Conservation (phyloP, 345 rosid species). For the Euphorbia pulcherrima region DNA sequence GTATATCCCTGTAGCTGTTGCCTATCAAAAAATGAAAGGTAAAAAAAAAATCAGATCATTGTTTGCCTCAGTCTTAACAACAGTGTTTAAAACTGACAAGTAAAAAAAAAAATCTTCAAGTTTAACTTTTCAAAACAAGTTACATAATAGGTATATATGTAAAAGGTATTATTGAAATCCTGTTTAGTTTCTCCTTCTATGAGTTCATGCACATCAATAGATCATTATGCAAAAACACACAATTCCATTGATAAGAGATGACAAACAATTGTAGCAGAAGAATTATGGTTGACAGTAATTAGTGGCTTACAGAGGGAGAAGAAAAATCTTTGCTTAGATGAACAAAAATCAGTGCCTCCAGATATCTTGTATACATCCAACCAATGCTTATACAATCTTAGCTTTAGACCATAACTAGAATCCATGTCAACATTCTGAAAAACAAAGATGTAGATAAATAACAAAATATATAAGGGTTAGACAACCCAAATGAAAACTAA, state of each 20-base stretch:
- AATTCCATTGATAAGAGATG: constrained; percentile 5
- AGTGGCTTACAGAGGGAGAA: constrained; percentile 72
- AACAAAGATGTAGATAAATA: background rate
- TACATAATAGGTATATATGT: background rate
- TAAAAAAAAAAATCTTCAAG: background rate
- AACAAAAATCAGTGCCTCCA: constrained; percentile 62
- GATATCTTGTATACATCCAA: constrained; percentile 49
- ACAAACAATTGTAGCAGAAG: constrained; percentile 7
- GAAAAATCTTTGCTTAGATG: constrained; percentile 60
- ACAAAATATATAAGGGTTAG: background rate
- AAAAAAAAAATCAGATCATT: background rate
- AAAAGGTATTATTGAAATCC: background rate
- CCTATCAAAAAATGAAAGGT: constrained; percentile 31
- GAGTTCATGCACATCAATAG: background rate
- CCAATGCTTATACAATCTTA: constrained; percentile 76
- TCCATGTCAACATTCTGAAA: constrained; percentile 44
- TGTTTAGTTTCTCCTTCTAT: background rate
- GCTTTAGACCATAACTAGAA: constrained; percentile 53
- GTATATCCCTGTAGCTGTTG: constrained; percentile 71
- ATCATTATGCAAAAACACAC: background rate
- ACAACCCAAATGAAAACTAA: background rate
- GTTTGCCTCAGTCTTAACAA: background rate
- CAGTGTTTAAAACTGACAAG: background rate
- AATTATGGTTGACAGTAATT: background rate
- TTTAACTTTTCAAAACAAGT: background rate